Evolutionary conservation across 2,329 filamentous ascomycete species (phyloP), one percentile per base, ranked within the genome.

Genomic region (Aspergillus pseudoviridinutans): DNA sequence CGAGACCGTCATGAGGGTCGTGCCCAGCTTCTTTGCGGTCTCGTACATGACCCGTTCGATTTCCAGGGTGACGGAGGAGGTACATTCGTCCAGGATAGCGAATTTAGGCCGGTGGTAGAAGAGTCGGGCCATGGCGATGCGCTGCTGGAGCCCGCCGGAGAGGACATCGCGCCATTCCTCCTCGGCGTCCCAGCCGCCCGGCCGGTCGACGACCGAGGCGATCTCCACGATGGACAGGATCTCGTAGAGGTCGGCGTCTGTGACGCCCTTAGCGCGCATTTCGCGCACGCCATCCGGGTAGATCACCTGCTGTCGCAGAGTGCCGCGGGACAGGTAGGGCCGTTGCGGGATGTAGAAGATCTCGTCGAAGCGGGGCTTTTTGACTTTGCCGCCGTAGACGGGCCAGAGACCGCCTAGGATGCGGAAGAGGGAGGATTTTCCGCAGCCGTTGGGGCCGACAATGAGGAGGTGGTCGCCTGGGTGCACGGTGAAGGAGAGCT

Each of bases 281-380:
- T 92, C 89, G 53, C 90, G 87, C 20, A 96, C 76, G 8, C 87
- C 89, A 74, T 99, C 94, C 0, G 94, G 94, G 75, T 99, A 99
- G 58, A 94, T 96, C 66, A 99, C 92, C 70, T 99, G 94, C 73
- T 97, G 92, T 42, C 94, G 87, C n/a, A 99, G 84, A 1, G 90
- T 92, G 24, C 94, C 94, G 54, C 91, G 87, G 14, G 90, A 94
- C 1, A 99, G 83, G 71, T 99, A 99, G 0, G 94, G 94, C 1
- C 94, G 87, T 71, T 99, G 94, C 0, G 94, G 94, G 63, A 99
- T 95, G 78, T 99, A 99, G 78, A 97, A 99, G 71, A 99, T 97
- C 71, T 94, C 89, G 64, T 90, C 87, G 68, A 93, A 94, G 1
- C 90, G 87, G 1, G 94, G 94, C 74, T 97, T 97, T 68, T 91